Evolutionary conservation across 768 basidiomycete species (phyloP), one percentile per base, ranked within the genome.

Genomic region (Mycena vitilis): DNA sequence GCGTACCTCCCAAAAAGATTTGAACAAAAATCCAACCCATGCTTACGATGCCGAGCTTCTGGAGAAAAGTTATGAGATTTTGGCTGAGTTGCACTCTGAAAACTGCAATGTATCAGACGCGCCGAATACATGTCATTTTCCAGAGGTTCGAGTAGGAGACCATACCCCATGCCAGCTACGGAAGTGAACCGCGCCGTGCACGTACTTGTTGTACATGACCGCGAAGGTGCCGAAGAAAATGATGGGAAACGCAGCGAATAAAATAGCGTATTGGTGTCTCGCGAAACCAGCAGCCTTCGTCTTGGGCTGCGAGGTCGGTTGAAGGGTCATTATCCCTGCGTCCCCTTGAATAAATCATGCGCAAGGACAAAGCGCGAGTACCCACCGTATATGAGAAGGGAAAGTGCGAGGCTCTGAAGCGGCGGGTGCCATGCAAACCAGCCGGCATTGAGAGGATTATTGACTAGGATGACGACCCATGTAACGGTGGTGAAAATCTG

Each of bases 111-210:
- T 30, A 30, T 30, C 30, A 30, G 30, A 30, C 30, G 30, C 30
- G 30, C 30, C 30, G 2, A 30, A 30, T 30, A 30, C 30, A 30
- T 5, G 30, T 30, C 30, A 30, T 30, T 30, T 30, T 30, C 30
- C 30, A 23, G 5, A n/a, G 23, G 44, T 47, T 15, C 40, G 10
- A 40, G 40, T 37, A 40, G 38, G 9, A 37, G 15, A 67, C 25
- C 88, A 73, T 76, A 93, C 92, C 5, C 87, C 89, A 78, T 95
- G 95, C 92, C 91, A 93, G 11, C 88, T 86, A 5, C 83, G 85
- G 67, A 93, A 91, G 74, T 95, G 94, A 5, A 80, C 66, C 1
- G 82, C 83, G 7, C 72, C 78, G 59, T 85, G 79, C 0, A 83
- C 63, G 49, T 76, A 78, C 75, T 96, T 96, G 74, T 90, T 89